A percentile compares a stretch with the other conserved stretches of the same genome.
Conservation (phyloP, 2,329 filamentous ascomycete genomes). For the Microdochium paspali region DNA sequence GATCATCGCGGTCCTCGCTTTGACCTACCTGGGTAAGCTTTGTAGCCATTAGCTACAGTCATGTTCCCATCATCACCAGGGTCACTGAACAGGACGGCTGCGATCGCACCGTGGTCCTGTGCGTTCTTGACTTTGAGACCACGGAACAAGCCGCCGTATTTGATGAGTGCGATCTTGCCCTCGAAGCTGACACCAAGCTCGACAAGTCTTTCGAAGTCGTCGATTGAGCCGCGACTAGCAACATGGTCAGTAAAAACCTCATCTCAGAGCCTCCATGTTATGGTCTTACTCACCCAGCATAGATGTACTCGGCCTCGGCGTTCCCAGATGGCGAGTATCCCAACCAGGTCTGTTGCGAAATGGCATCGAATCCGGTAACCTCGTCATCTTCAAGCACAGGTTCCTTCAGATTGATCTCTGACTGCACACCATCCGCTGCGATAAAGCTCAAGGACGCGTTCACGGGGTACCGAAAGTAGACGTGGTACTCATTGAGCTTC, state of each 20-base stretch:
- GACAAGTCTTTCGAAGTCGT: slow-evolving; percentile 63
- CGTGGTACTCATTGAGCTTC: slow-evolving; percentile 17
- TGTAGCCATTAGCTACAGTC: slow-evolving; percentile 64
- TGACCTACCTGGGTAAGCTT: slow-evolving; percentile 51
- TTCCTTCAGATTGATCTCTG: slow-evolving; percentile 61
- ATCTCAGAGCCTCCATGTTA: background rate
- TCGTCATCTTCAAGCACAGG: slow-evolving; percentile 63
- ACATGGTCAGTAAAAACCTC: background rate
- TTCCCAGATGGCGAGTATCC: slow-evolving; percentile 75
- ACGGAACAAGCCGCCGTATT: slow-evolving; percentile 70
- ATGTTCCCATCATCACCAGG: slow-evolving; percentile 67
- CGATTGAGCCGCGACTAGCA: slow-evolving; percentile 52
- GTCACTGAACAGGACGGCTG: slow-evolving; percentile 63
- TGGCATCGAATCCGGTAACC: slow-evolving; percentile 60
- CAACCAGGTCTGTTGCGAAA: slow-evolving; percentile 61
- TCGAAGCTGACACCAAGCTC: slow-evolving; percentile 58
- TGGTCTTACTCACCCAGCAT: slow-evolving; percentile 41
- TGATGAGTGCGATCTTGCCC: slow-evolving; percentile 70
- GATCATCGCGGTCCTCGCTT: background rate
- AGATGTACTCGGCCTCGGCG: slow-evolving; percentile 67
- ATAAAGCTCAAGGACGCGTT: slow-evolving; percentile 38
- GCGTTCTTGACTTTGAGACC: slow-evolving; percentile 79
- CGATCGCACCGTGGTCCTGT: slow-evolving; percentile 67
- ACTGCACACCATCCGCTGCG: slow-evolving; percentile 34
- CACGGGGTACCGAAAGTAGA: slow-evolving; percentile 38